Evolutionary conservation across 2,329 filamentous ascomycete species (phyloP), one percentile per base, ranked within the genome.

Genomic region (Fusarium longipes): DNA sequence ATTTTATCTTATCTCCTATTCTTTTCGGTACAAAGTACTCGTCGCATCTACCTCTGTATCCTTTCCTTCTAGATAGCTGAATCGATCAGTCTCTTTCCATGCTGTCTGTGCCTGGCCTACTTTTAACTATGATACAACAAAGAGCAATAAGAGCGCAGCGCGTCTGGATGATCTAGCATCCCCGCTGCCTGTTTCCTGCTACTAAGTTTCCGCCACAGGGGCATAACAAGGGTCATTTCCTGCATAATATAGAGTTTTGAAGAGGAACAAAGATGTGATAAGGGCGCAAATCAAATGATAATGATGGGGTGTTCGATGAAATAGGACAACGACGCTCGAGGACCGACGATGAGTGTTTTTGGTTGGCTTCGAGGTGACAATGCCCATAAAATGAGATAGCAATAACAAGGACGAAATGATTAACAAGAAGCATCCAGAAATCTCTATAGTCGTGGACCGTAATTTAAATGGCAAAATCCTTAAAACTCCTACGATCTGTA

Each of bases 361-460:
- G 22, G 22, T 40, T 33, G 44, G 27, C 51, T 45, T 42, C 39
- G 52, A 36, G 38, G 33, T 29, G 38, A 25, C 32, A 36, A 39
- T 63, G 50, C 43, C 49, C 44, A 29, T n/a, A 57, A 32, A 58
- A 27, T 44, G 29, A 52, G 52, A 38, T 51, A 33, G 32, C 33
- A 47, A 49, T 36, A 44, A 53, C 45, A 49, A 42, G 48, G 48
- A 40, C 25, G 32, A 62, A 40, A 53, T 15, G 48, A 54, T 32
- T 29, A 24, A 45, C 49, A 57, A 65, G 49, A 57, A 63, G 61
- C 68, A 69, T 52, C 67, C 58, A 60, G 58, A 62, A 60, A 57
- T 72, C 63, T 73, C 71, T 72, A 71, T 73, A 62, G 36, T 62
- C 68, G 57, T 71, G 59, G 57, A 43, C 70, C 59, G 48, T 70